phyloP scores from a whole-genome alignment of 208 protist species.

The Paratrypanosoma confusum region DNA sequence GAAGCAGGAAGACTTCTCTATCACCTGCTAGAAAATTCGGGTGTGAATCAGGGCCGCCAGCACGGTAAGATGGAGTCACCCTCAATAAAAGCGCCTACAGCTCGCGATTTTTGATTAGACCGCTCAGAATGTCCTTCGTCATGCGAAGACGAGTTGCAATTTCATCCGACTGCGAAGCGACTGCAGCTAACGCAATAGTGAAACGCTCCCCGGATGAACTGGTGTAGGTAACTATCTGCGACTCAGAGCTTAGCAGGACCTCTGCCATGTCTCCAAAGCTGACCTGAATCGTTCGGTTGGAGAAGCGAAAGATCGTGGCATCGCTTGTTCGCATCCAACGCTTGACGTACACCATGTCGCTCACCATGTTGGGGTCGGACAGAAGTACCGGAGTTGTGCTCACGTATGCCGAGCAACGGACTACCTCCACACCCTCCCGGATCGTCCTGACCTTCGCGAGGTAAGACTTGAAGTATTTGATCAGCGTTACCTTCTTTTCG shows the following conservation, averaged over 20 bases:
- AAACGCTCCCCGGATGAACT: slow-evolving; percentile 11
- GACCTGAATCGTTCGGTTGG: slow-evolving; percentile 92
- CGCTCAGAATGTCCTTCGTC: slow-evolving; percentile 27
- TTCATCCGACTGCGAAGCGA: slow-evolving; percentile 13
- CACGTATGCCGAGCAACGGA: slow-evolving; percentile 44
- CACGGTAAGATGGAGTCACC: too few species aligned
- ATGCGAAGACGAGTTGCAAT: slow-evolving; percentile 17
- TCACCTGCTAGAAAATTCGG: too few species aligned
- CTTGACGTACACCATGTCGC: slow-evolving; percentile 90
- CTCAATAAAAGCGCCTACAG: slow-evolving; percentile 11
- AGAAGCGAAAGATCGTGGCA: slow-evolving; percentile 93
- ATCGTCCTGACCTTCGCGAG: slow-evolving; percentile 11
- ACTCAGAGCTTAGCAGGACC: slow-evolving; percentile 87
- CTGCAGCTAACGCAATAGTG: slow-evolving; percentile 10
- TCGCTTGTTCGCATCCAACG: slow-evolving; percentile 90
- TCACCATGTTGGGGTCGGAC: slow-evolving; percentile 38
- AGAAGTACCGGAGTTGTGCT: slow-evolving; percentile 14
- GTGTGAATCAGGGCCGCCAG: too few species aligned
- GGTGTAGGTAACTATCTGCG: slow-evolving; percentile 85
- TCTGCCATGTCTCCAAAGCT: slow-evolving; percentile 91
- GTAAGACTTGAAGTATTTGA: slow-evolving; percentile 93
- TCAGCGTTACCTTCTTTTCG: slow-evolving; percentile 95
- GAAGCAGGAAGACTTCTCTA: too few species aligned
- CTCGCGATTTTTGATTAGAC: slow-evolving; percentile 26
- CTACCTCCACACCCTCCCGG: slow-evolving; percentile 42